phyloP scores from a whole-genome alignment of 345 rosid genomes.

The Lepidium sativum region DNA sequence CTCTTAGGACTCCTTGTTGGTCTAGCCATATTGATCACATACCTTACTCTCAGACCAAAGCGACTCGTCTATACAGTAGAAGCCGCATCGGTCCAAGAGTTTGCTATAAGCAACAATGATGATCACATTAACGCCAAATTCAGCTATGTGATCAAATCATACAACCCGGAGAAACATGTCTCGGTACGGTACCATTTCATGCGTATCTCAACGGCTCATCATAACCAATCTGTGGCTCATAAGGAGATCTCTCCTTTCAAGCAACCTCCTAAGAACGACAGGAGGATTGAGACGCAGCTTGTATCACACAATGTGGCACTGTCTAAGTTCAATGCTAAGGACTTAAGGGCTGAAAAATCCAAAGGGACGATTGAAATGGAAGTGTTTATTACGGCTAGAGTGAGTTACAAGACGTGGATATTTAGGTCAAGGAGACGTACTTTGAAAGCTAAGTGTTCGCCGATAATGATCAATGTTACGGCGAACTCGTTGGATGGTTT shows the following conservation, averaged over 20 bases:
- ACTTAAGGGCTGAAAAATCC: constrained; percentile 34
- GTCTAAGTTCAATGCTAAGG: constrained; percentile 29
- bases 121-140: constrained; percentile 62
- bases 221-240: constrained; percentile 53
- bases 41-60: constrained; percentile 62
- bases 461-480: constrained; percentile 36
- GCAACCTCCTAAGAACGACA: constrained; percentile 54
- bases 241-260: constrained; percentile 42
- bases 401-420: constrained; percentile 56
- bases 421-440: constrained; percentile 44
- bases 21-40: constrained; percentile 49
- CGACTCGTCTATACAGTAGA: constrained; percentile 44
- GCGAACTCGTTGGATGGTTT: constrained; percentile 31
- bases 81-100: constrained; percentile 44
- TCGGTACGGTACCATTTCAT: constrained; percentile 55
- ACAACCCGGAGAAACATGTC: constrained; percentile 55
- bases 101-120: constrained; percentile 34
- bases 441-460: constrained; percentile 39
- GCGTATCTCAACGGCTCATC: constrained; percentile 42
- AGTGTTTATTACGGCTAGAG: constrained; percentile 46
- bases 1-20: constrained; percentile 36
- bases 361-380: constrained; percentile 42
- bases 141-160: constrained; percentile 38
- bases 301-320: constrained; percentile 42
- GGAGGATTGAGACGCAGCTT: constrained; percentile 39